Conservation (phyloP, 1,284 basidiomycete genomes). For the Pterulicium gracile region DNA sequence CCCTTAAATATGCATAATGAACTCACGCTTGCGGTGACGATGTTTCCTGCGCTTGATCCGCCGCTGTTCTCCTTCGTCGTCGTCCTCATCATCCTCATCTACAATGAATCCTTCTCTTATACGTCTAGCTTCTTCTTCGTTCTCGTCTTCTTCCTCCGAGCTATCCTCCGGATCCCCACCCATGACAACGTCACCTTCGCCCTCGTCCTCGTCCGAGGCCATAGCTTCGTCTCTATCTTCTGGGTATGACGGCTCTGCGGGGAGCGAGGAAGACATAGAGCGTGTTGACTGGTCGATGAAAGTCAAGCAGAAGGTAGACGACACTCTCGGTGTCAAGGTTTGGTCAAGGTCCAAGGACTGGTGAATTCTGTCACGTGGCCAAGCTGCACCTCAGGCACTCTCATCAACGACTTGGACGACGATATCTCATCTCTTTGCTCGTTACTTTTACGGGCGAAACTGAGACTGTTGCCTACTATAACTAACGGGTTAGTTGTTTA, state of each 20-base stretch:
- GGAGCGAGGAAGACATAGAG: conserved; percentile 45
- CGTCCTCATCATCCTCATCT: conserved; percentile 70
- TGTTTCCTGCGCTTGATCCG: conserved; percentile 58
- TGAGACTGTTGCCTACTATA: no score
- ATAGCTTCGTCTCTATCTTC: conserved; percentile 46
- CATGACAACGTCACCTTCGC: conserved; percentile 42
- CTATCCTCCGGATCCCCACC: conserved; percentile 62
- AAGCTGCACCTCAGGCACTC: background rate
- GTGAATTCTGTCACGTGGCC: background rate
- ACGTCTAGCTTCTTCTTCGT: conserved; percentile 67
- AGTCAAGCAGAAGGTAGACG: no score
- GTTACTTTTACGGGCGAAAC: no score
- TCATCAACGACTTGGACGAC: background rate
- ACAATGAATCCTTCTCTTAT: conserved; percentile 80
- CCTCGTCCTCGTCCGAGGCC: conserved; percentile 40
- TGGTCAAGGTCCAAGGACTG: background rate
- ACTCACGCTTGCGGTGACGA: conserved; percentile 53
- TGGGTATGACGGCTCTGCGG: conserved; percentile 16
- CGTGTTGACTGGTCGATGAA: conserved; percentile 14
- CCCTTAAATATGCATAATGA: conserved; percentile 5
- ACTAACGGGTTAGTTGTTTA: no score
- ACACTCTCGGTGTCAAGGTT: no score
- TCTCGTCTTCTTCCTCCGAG: conserved; percentile 77
- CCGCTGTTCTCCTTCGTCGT: conserved; percentile 53
- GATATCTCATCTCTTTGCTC: no score